Evolutionary conservation across 768 basidiomycete genomes (phyloP).

Genomic region (Termitomyces sp.): DNA sequence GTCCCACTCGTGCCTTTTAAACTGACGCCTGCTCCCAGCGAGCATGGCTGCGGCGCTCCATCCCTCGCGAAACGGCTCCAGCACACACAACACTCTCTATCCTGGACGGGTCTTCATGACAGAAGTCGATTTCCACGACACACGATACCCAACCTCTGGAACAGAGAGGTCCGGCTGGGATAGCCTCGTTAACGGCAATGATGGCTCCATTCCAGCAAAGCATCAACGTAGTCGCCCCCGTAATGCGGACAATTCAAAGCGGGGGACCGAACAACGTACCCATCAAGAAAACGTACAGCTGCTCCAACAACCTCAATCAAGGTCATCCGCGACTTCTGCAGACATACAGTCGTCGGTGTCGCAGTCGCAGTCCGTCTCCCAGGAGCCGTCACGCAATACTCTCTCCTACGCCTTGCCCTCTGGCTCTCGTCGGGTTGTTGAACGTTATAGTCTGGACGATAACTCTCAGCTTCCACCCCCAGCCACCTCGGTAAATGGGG

Average conservation of each 20-base stretch:
- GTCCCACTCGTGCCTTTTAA: constrained; percentile 13
- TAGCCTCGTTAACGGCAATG: constrained; percentile 11
- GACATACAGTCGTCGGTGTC: constrained; percentile 25
- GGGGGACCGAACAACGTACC: constrained; percentile 18
- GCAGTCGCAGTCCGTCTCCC: constrained; percentile 22
- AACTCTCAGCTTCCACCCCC: constrained; percentile 27
- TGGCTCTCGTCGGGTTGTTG: constrained; percentile 40
- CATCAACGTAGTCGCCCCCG: constrained; percentile 12
- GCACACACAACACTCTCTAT: constrained; percentile 35
- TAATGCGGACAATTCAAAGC: constrained; percentile 14
- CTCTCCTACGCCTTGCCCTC: constrained; percentile 41
- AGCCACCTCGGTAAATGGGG: constrained; percentile 28
- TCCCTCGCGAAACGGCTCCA: constrained; percentile 34
- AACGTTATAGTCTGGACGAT: constrained; percentile 50
- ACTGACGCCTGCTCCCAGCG: constrained; percentile 9
- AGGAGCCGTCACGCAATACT: constrained; percentile 31
- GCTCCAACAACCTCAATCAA: constrained; percentile 15
- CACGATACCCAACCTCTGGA: constrained; percentile 40
- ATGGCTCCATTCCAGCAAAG: constrained; percentile 9
- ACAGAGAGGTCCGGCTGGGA: constrained; percentile 23
- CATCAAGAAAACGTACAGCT: constrained; percentile 16
- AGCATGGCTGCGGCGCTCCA: constrained; percentile 48
- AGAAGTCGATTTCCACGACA: constrained; percentile 60
- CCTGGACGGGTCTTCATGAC: constrained; percentile 45
- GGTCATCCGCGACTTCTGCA: constrained; percentile 20